Evolutionary conservation across 495 filamentous ascomycete genomes (phyloP).

Genomic region (Annulohypoxylon nitens): DNA sequence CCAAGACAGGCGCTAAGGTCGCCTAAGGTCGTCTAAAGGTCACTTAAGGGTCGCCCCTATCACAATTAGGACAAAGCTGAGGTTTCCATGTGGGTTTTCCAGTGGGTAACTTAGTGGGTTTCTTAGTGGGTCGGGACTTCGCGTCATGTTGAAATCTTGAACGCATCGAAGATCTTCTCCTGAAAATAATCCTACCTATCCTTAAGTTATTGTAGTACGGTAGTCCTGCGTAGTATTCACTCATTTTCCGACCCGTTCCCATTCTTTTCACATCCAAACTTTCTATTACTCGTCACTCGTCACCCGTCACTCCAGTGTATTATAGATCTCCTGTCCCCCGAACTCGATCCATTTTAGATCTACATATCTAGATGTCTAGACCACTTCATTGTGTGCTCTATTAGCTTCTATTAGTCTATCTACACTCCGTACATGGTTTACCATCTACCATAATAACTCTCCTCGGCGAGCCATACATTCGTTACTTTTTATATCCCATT

Average conservation of each 20-base stretch:
- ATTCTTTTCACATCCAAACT: slow-evolving; percentile 15
- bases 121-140: slow-evolving; percentile 30
- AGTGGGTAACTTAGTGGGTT: slow-evolving; percentile 35
- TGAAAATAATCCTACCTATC: slow-evolving; percentile 24
- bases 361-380: slow-evolving; percentile 45
- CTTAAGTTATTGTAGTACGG: slow-evolving; percentile 24
- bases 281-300: slow-evolving; percentile 10
- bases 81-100: slow-evolving; percentile 22
- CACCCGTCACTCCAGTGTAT: too few species aligned
- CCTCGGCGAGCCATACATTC: slow-evolving; percentile 25
- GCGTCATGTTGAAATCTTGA: slow-evolving; percentile 48
- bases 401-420: neutral
- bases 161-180: slow-evolving; percentile 49
- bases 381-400: slow-evolving; percentile 44
- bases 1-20: slow-evolving; percentile 31
- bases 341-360: slow-evolving; percentile 32
- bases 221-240: slow-evolving; percentile 5
- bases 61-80: slow-evolving; percentile 44
- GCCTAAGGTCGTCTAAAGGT: neutral
- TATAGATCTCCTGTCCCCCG: slow-evolving; percentile 36
- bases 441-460: slow-evolving; percentile 23
- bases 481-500: slow-evolving; percentile 14
- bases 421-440: too few species aligned
- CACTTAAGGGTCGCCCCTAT: slow-evolving; percentile 20
- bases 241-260: slow-evolving; percentile 30